Evolutionary conservation across 768 basidiomycete species (phyloP), one percentile per base, ranked within the genome.

Genomic region (Boletus subparvulus): DNA sequence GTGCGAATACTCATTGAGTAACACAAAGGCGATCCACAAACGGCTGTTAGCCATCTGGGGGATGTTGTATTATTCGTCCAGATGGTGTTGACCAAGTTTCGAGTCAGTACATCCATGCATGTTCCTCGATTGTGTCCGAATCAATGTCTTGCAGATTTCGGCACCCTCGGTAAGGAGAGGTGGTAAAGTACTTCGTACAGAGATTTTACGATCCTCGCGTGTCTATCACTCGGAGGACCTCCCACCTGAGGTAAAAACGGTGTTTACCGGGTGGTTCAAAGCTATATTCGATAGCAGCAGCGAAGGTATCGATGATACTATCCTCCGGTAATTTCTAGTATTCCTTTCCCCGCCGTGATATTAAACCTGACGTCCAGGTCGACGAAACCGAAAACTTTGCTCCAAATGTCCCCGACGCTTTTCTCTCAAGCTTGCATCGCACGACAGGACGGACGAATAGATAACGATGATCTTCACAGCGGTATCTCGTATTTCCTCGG

Each of bases 261-360:
- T 79, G 19, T 83, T 83, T 59, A 65, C 70, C 35, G 74, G 77
- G 10, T 93, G 91, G 91, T 83, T 79, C 61, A 91, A 90, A 64
- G 86, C 88, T 0, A 74, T 93, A 28, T 92, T 92, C 67, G 89
- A 91, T 65, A 84, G 75, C 47, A 74, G 75, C 56, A 90, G 83
- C 60, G 91, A 92, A 67, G 91, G 91, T 1, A 92, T 93, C 28
- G 91, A 92, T 61, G 91, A 93, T 63, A 84, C 81, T 14, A 88
- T 90, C 53, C 73, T 88, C 26, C 77, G 85, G 86, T 85, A 70
- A 61, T 54, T 48, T 13, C 39, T 36, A 32, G 24, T n/a, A 36
- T n/a, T 9, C 39, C 24, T 13, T 47, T 28, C 33, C 41, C 45
- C 36, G 37, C 6, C 6, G 9, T 24, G 13, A 44, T 17, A 21